Conservation (phyloP, 345 rosid genomes). For the Hypericum perforatum region DNA sequence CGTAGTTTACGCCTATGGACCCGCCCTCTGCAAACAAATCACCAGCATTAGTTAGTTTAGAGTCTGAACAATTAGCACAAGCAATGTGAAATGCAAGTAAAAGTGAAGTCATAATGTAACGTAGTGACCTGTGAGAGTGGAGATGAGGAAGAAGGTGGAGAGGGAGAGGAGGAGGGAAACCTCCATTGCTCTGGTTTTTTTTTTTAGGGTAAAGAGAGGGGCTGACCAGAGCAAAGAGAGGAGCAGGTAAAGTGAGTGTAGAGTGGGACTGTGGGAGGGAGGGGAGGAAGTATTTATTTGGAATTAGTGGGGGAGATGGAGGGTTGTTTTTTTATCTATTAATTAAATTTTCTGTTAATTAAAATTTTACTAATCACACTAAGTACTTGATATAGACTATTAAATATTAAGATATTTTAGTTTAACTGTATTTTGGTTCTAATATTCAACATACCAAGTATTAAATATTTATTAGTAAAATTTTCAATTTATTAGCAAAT, state of each 20-base stretch:
- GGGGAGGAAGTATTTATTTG: not conserved
- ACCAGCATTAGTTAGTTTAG: not conserved
- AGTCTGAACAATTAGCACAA: conserved; percentile 26
- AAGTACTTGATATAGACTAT: no score
- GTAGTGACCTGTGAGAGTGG: conserved; percentile 8
- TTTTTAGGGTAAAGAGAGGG: no score
- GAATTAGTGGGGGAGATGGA: no score
- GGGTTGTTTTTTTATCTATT: no score
- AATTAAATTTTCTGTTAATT: no score
- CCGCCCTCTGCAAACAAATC: conserved; percentile 43
- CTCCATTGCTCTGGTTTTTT: conserved; percentile 4
- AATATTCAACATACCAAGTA: no score
- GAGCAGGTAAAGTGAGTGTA: not conserved
- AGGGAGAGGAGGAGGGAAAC: not conserved
- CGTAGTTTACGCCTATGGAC: conserved; percentile 88
- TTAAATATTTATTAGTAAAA: no score
- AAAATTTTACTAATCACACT: no score
- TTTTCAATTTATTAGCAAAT: no score
- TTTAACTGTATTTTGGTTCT: no score
- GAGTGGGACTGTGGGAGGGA: not conserved
- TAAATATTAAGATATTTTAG: no score
- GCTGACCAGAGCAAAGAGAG: not conserved
- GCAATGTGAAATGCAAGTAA: not conserved
- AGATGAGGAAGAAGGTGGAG: not conserved
- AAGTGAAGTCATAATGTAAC: not conserved